These are phyloP conservation scores for Cyberlindnera misumaiensis DNA, from an alignment of 805 yeast species.

Conservation along the genomic window DNA sequence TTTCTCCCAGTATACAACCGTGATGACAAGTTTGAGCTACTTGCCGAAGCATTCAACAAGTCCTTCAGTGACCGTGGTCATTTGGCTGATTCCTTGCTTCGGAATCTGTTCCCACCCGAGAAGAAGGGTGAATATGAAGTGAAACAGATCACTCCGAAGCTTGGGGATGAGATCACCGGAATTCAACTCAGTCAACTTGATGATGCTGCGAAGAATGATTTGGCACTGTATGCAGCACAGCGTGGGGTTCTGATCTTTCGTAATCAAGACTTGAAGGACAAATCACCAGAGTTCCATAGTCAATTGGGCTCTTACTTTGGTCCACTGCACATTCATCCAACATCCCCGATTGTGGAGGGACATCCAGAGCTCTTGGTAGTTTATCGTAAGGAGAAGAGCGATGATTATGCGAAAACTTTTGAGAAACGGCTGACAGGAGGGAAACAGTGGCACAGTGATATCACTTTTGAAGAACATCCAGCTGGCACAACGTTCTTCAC, in stretches of 20 bases:
- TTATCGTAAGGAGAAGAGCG: conserved; percentile 25
- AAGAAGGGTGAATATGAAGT: conserved; percentile 5
- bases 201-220: conserved; percentile 55
- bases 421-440: conserved; percentile 5
- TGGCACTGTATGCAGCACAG: conserved; percentile 61
- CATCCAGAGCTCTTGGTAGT: conserved; percentile 60
- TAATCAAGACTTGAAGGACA: conserved; percentile 55
- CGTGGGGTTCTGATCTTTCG: conserved; percentile 63
- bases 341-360: conserved; percentile 62
- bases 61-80: conserved; percentile 62
- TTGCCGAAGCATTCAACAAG: too few species aligned
- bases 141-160: conserved; percentile 53
- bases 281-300: conserved; percentile 38
- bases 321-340: conserved; percentile 65
- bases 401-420: conserved; percentile 26
- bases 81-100: conserved; percentile 49
- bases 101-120: conserved; percentile 40
- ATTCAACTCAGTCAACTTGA: conserved; percentile 51
- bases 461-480: conserved; percentile 9
- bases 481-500: conserved; percentile 38
- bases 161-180: conserved; percentile 58
- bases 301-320: conserved; percentile 63
- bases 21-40: too few species aligned
- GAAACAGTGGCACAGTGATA: conserved; percentile 14
- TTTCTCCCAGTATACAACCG: too few species aligned